A percentile compares a stretch with the other conserved stretches of the same genome.
Evolutionary conservation across 2,329 filamentous ascomycete species (phyloP).

Genomic region (Ampelomyces quisqualis): DNA sequence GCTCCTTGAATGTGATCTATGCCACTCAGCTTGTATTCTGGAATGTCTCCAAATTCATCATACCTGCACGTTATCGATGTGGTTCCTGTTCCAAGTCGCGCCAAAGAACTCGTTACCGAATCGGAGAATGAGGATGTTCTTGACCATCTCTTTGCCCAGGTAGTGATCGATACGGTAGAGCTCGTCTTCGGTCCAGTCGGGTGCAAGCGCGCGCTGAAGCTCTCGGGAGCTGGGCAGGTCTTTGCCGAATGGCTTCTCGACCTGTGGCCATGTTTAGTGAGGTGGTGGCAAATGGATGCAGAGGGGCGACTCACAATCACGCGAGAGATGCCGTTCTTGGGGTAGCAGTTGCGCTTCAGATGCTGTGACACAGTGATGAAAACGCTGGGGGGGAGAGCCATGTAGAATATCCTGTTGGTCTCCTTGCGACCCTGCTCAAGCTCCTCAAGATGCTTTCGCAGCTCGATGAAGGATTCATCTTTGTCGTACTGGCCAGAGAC

Average conservation of each 20-base stretch:
- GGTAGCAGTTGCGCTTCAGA: constrained; percentile 96
- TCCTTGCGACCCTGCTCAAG: constrained; percentile 80
- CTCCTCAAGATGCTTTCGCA: constrained; percentile 82
- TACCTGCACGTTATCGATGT: constrained; percentile 96
- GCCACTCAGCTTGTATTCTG: constrained; percentile 12
- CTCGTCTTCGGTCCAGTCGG: constrained; percentile 98
- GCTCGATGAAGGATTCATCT: constrained; percentile 85
- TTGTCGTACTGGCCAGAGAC: constrained; percentile 97
- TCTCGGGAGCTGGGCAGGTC: constrained; percentile 92
- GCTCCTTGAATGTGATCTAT: constrained; percentile 96
- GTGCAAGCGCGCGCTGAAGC: constrained; percentile 89
- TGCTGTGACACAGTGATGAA: constrained; percentile 98
- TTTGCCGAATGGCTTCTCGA: constrained; percentile 99
- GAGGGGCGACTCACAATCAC: constrained; percentile 70
- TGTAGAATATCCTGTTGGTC: constrained; percentile 95
- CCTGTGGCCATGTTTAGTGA: constrained; percentile 53
- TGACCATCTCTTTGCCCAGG: constrained; percentile 99
- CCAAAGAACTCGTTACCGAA: constrained; percentile 99
- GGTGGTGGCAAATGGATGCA: constrained; percentile 5
- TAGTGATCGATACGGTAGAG: constrained; percentile 99
- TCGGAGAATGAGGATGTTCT: constrained; percentile 96
- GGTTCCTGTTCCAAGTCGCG: constrained; percentile 97
- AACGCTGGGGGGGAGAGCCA: constrained; percentile 95
- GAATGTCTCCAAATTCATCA: constrained; percentile 4
- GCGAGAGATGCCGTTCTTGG: constrained; percentile 81